Base-by-base conservation (phyloP, 2,329 filamentous ascomycete species). In the Mycosphaerella sp. region DNA sequence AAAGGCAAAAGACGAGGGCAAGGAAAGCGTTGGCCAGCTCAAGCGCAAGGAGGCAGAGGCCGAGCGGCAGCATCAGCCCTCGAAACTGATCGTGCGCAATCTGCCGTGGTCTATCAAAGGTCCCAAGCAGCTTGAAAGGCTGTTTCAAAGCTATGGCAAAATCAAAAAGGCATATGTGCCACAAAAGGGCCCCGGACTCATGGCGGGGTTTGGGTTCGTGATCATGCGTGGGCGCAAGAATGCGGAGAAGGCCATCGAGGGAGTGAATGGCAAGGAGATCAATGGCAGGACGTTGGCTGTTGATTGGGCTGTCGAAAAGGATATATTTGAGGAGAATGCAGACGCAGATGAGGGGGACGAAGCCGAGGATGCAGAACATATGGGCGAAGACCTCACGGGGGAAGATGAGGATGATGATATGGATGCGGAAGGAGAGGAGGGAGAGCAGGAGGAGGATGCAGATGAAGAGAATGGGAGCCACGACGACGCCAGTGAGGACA, bases 291-390 rank as follows among this genome's bases (percentile, higher is more conserved):
- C 85, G 7, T 72, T 98, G 57, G 93, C 92, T 29, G 93, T 98
- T 6, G 93, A 98, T 73, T 98, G 89, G 89, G 92, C 95, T 32
- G 90, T 97, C 3, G 89, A 96, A 57, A 95, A 95, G 74, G 80
- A 85, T 41, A 83, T 85, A 6, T 98, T 62, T 39, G 50, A 63
- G 89, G 89, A 81, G 17, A 49, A 53, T 12, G 45, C 39, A 6
- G 64, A 70, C 4, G 67, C 69, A 23, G 65, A 69, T 32, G 67
- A 71, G 6, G 68, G 62, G 5, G 43, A 0, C 72, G 17, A 44
- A 26, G 34, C 54, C 6, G 61, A 59, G 7, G 64, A 70, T 4
- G 67, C 69, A 29, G 65, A 70, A 36, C 67, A 72, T 4, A 67
- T 63, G 7, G 48, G 1, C 72, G 48, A 55, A 57, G 51, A 48